These are phyloP conservation scores for Balansia obtecta DNA, from an alignment of 2,329 filamentous ascomycete genomes.

Conservation along the genomic window DNA sequence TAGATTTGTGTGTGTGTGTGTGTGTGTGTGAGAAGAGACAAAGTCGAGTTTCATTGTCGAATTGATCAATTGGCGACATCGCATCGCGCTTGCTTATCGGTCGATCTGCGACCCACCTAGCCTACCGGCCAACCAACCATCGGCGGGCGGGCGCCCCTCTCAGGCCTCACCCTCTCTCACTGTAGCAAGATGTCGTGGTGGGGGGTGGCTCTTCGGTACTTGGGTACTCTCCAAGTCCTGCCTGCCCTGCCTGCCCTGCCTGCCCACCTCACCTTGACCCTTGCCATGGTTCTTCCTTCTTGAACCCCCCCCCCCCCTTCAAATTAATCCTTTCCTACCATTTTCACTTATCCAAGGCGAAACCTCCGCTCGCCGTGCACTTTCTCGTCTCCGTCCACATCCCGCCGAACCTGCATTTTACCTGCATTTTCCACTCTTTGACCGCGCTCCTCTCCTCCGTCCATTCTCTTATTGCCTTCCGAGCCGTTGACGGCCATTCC, in stretches of 20 bases:
- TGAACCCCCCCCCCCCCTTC: not conserved
- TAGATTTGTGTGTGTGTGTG: no score
- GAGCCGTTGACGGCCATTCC: not conserved
- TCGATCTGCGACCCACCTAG: not conserved
- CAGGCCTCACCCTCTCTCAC: no score
- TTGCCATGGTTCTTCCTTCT: not conserved
- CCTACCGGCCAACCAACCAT: not conserved
- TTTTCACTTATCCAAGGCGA: not conserved
- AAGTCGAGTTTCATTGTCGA: no score
- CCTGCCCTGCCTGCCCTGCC: not conserved
- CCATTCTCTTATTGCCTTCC: not conserved
- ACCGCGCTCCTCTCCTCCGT: not conserved
- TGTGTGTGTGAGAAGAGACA: no score
- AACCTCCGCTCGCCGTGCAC: not conserved
- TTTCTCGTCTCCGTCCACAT: not conserved
- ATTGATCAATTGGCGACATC: no score
- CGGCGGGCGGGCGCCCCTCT: no score
- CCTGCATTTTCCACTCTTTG: not conserved
- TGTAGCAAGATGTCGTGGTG: not conserved
- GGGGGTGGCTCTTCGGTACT: no score
- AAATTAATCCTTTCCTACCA: conserved; percentile 3
- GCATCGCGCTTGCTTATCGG: not conserved
- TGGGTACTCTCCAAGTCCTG: no score
- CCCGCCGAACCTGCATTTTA: not conserved
- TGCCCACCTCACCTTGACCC: not conserved